Conservation (phyloP, 306 rosid genomes). For the Medicago lupulina region DNA sequence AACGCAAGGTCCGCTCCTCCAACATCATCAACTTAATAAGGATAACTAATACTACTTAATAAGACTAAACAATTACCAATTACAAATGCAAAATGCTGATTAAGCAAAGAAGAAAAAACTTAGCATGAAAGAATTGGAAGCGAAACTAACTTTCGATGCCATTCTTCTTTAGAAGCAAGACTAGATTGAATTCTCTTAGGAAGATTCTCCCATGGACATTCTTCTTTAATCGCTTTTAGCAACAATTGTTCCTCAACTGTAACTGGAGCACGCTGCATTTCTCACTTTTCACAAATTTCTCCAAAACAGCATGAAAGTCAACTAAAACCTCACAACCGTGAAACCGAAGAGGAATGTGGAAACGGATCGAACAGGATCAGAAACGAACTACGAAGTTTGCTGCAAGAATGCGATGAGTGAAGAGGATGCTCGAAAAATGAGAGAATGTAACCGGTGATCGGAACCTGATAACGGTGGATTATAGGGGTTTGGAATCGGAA, state of each 20-base stretch:
- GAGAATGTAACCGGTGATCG: not conserved
- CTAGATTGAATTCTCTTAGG: conserved; percentile 85
- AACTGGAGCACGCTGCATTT: conserved; percentile 79
- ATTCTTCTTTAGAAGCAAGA: conserved; percentile 87
- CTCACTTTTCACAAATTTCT: conserved; percentile 40
- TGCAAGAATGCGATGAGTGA: not conserved
- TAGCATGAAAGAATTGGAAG: not conserved
- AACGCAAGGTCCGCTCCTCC: not conserved
- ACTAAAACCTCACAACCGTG: not conserved
- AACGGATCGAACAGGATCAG: conserved; percentile 24
- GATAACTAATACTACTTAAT: conserved; percentile 10
- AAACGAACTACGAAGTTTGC: not conserved
- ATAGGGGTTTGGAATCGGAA: conserved; percentile 35
- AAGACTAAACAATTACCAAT: not conserved
- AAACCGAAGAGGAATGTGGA: conserved; percentile 12
- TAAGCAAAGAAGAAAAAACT: not conserved
- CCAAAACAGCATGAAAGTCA: conserved; percentile 35
- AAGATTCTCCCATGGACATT: conserved; percentile 92
- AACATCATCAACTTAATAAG: not conserved
- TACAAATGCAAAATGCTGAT: not conserved
- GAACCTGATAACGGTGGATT: conserved; percentile 35
- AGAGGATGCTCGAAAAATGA: not conserved
- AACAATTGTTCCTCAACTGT: conserved; percentile 84
- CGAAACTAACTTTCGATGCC: conserved; percentile 79
- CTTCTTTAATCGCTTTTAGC: conserved; percentile 83